Conservation (phyloP, 1,139 yeast genomes). For the Suhomyces guaymorum region DNA sequence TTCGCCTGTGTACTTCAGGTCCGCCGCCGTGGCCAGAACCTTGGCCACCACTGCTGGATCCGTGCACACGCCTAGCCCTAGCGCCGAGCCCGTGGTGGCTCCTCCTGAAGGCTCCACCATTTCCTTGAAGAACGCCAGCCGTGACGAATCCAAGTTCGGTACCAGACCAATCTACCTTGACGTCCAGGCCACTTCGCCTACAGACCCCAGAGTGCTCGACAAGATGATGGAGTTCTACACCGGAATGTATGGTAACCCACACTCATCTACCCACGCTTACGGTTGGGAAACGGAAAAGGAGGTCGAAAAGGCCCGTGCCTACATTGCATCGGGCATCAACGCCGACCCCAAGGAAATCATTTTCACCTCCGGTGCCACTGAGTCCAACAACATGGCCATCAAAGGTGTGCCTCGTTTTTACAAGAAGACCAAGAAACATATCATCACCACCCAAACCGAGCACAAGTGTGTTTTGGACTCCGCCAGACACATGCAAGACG, state of each 20-base stretch:
- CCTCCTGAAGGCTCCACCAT: slow-evolving; percentile 50
- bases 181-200: slow-evolving; percentile 97
- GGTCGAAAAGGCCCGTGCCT: slow-evolving; percentile 81
- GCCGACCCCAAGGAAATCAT: slow-evolving; percentile 97
- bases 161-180: slow-evolving; percentile 89
- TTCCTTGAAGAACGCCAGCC: slow-evolving; percentile 44
- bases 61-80: slow-evolving; percentile 23
- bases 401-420: slow-evolving; percentile 96
- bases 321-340: slow-evolving; percentile 78
- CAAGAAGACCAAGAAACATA: slow-evolving; percentile 84
- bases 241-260: slow-evolving; percentile 96
- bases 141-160: slow-evolving; percentile 53
- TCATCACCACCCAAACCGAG: slow-evolving; percentile 94
- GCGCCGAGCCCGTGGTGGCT: slow-evolving; percentile 20
- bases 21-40: slow-evolving; percentile 1
- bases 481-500: slow-evolving; percentile 91
- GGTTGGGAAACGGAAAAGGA: slow-evolving; percentile 98
- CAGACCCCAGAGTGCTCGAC: slow-evolving; percentile 95
- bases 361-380: slow-evolving; percentile 98
- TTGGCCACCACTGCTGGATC: slow-evolving; percentile 21
- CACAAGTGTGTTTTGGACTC: slow-evolving; percentile 98
- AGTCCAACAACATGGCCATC: slow-evolving; percentile 88
- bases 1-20: too few relatives aligned
- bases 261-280: slow-evolving; percentile 94
- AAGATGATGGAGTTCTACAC: slow-evolving; percentile 91